These are phyloP conservation scores for Metarhizium sp. DNA, from an alignment of 2,329 filamentous ascomycete genomes.

Conservation along the genomic window DNA sequence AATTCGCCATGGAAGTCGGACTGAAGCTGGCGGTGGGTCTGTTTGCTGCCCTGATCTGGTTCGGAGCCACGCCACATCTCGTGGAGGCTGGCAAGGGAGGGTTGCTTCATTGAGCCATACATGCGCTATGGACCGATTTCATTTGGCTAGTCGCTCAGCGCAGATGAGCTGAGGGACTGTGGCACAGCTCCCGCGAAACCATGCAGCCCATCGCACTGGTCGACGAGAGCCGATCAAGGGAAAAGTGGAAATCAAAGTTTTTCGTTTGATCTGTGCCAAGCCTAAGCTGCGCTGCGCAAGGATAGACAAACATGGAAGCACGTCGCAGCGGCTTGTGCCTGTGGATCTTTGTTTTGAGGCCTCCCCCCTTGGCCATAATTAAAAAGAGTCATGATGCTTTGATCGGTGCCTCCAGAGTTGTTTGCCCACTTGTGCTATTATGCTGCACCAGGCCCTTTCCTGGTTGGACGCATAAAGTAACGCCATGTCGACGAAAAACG, in stretches of 20 bases:
- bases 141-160: background rate
- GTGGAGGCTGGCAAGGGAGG: background rate
- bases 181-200: background rate
- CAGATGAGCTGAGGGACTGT: background rate
- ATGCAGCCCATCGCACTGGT: background rate
- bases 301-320: background rate
- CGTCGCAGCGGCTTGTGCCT: background rate
- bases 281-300: background rate
- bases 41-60: constrained; percentile 1
- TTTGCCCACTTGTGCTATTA: background rate
- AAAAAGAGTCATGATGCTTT: background rate
- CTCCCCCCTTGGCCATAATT: background rate
- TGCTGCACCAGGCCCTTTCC: background rate
- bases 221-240: background rate
- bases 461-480: no score
- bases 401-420: background rate
- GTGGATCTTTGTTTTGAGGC: background rate
- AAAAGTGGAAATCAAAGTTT: background rate
- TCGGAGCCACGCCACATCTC: constrained; percentile 1
- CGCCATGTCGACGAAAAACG: no score
- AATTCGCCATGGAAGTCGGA: background rate
- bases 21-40: background rate
- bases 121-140: background rate
- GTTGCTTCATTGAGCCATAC: background rate
- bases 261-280: background rate